Evolutionary conservation across 2,329 filamentous ascomycete species (phyloP).

Genomic region (Diaporthe longicolla): DNA sequence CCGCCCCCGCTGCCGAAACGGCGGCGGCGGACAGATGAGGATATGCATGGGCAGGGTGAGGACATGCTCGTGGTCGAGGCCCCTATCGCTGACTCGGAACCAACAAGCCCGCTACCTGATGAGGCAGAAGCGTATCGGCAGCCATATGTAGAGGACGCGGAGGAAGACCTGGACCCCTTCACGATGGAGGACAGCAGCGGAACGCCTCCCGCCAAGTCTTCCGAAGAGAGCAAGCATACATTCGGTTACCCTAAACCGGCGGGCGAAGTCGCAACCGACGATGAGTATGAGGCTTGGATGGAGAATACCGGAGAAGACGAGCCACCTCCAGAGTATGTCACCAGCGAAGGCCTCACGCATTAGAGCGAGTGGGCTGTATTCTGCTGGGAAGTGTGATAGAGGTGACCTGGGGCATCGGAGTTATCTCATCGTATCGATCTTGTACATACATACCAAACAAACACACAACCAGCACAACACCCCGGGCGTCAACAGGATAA

Average conservation of each 20-base stretch:
- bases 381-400: neutral
- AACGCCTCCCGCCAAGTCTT: conserved; percentile 37
- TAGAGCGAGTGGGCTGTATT: conserved; percentile 7
- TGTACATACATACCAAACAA: conserved; percentile 29
- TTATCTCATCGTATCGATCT: conserved; percentile 3
- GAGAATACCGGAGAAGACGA: conserved; percentile 42
- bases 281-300: conserved; percentile 44
- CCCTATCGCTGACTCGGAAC: conserved; percentile 71
- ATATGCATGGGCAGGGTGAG: conserved; percentile 57
- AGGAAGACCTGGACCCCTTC: conserved; percentile 42
- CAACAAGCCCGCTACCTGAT: conserved; percentile 64
- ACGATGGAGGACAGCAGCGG: conserved; percentile 19
- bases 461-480: conserved; percentile 17
- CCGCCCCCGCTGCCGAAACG: conserved; percentile 66
- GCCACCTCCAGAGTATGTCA: conserved; percentile 16
- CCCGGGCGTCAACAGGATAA: conserved; percentile 16
- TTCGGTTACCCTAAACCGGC: conserved; percentile 9
- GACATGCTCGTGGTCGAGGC: conserved; percentile 75
- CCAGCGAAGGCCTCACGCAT: conserved; percentile 28
- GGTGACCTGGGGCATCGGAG: neutral
- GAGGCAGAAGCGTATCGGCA: conserved; percentile 48
- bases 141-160: conserved; percentile 54
- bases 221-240: neutral
- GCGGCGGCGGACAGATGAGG: conserved; percentile 55
- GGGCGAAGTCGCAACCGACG: conserved; percentile 63